Percentiles rank a stretch among this genome's conserved stretches.
phyloP scores from a whole-genome alignment of 257 asterid species.

The Leptodermis oblonga region DNA sequence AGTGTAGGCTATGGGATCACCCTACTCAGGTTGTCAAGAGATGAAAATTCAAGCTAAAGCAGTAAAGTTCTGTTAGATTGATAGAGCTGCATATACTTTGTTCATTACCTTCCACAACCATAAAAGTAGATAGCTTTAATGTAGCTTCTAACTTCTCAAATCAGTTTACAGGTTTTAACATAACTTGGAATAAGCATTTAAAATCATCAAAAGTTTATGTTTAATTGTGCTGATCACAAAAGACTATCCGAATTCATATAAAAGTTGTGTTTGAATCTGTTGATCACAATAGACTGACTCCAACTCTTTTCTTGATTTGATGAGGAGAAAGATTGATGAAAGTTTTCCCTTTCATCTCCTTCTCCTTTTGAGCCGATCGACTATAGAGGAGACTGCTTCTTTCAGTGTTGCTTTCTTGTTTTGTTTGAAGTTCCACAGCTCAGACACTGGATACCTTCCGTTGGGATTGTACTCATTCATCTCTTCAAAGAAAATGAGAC shows the following conservation, averaged over 20 bases:
- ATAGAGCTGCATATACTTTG: background rate
- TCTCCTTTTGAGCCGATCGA: conserved; percentile 12
- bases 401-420: conserved; percentile 3
- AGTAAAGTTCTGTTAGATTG: background rate
- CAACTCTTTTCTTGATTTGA: too few relatives aligned
- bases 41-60: background rate
- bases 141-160: background rate
- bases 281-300: too few relatives aligned
- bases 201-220: background rate
- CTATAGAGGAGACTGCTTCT: conserved; percentile 14
- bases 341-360: background rate
- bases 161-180: background rate
- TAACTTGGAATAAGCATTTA: background rate
- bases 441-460: conserved; percentile 18
- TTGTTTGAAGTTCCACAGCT: conserved; percentile 18
- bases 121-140: background rate
- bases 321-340: background rate
- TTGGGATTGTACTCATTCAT: conserved; percentile 23
- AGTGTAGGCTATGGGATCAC: background rate
- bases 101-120: background rate
- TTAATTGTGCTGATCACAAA: too few relatives aligned
- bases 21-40: background rate
- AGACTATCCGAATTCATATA: background rate
- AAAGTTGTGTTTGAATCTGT: too few relatives aligned
- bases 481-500: conserved; percentile 10